phyloP scores from a whole-genome alignment of 192 early-diverging fungal genomes.

The Chytriomyces sp. region DNA sequence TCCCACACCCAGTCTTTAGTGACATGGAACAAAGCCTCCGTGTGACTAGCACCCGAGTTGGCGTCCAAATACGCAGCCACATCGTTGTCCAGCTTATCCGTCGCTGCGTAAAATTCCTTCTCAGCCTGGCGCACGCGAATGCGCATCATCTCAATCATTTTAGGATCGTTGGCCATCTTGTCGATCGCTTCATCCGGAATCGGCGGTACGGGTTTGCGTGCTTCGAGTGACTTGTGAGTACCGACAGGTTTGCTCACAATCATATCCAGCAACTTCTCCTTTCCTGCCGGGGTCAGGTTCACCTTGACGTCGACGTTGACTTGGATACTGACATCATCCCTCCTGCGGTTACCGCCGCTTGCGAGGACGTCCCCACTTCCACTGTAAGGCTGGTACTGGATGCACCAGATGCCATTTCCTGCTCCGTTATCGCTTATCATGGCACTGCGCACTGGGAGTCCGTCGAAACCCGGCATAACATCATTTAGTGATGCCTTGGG shows the following conservation, averaged over 20 bases:
- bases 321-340: no score
- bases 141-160: not conserved
- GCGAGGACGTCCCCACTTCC: not conserved
- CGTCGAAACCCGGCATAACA: conserved; percentile 16
- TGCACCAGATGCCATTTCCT: conserved; percentile 15
- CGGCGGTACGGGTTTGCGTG: not conserved
- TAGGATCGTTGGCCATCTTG: not conserved
- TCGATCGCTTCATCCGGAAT: not conserved
- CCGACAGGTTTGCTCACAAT: not conserved
- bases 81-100: not conserved
- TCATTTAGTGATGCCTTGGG: not conserved
- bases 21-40: not conserved
- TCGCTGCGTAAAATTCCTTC: not conserved
- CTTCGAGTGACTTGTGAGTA: conserved; percentile 4
- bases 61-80: not conserved
- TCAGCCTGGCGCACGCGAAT: not conserved
- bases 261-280: not conserved
- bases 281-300: not conserved
- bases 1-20: not conserved
- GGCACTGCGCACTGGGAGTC: not conserved
- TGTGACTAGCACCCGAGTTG: not conserved
- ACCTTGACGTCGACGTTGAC: not conserved
- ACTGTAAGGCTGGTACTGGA: conserved; percentile 1
- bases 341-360: no score
- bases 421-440: not conserved